Conservation (phyloP, 1,284 basidiomycete species). For the Papiliotrema laurentii region DNA sequence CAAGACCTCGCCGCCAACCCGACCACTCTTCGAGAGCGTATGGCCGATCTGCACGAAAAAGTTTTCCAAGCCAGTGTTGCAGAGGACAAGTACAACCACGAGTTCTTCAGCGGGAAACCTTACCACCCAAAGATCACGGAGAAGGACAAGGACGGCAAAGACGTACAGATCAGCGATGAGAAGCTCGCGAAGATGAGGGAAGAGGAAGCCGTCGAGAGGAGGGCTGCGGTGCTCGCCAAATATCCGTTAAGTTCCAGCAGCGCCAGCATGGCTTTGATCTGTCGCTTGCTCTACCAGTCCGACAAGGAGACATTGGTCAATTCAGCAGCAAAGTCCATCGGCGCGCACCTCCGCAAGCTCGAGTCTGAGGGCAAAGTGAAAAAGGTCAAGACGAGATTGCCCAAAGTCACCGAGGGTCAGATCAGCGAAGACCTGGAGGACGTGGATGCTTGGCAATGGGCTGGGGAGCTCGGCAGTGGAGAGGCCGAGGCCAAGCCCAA, state of each 20-base stretch:
- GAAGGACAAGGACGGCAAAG: conserved; percentile 5
- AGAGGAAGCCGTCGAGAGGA: not conserved
- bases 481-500: not conserved
- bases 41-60: not conserved
- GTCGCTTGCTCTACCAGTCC: conserved; percentile 32
- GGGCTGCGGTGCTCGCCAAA: not conserved
- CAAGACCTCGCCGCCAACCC: conserved; percentile 4
- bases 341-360: conserved; percentile 35
- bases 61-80: conserved; percentile 3
- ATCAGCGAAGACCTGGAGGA: conserved; percentile 16
- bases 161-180: not conserved
- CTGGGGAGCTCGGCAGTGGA: not conserved
- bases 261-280: conserved; percentile 23
- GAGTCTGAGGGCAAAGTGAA: conserved; percentile 60
- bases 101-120: conserved; percentile 14
- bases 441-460: conserved; percentile 32
- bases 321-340: conserved; percentile 25
- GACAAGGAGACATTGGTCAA: conserved; percentile 30
- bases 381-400: conserved; percentile 18
- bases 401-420: conserved; percentile 18
- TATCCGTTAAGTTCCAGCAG: conserved; percentile 3
- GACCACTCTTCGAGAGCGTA: not conserved
- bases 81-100: conserved; percentile 7
- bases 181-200: not conserved
- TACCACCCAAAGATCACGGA: conserved; percentile 10